Percentiles rank a stretch among this genome's conserved stretches.
These are phyloP conservation scores for Cladosporium sp. DNA, from an alignment of 2,329 filamentous ascomycete genomes.

Conservation along the genomic window DNA sequence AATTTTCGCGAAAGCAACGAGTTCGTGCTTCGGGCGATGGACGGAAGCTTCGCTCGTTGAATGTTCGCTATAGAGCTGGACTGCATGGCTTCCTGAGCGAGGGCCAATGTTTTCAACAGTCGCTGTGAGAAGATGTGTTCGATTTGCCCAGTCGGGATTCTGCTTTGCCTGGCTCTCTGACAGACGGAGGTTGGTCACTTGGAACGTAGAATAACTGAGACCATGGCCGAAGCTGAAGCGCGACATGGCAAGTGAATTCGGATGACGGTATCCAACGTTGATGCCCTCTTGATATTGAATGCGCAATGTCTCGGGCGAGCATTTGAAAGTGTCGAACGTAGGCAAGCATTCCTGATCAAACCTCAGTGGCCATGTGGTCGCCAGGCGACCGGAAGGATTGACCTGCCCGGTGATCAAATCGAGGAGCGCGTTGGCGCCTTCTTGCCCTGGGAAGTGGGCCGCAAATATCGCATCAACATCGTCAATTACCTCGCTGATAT, in stretches of 20 bases:
- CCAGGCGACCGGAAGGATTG: slow-evolving; percentile 60
- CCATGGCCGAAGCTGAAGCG: slow-evolving; percentile 77
- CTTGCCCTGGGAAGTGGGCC: slow-evolving; percentile 31
- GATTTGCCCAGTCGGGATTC: neutral
- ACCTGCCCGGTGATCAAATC: slow-evolving; percentile 73
- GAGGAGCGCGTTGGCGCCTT: slow-evolving; percentile 63
- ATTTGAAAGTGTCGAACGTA: slow-evolving; percentile 59
- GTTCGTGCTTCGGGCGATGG: neutral
- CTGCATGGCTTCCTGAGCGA: neutral
- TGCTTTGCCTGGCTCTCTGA: neutral
- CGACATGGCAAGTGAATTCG: neutral
- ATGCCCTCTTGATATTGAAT: slow-evolving; percentile 66
- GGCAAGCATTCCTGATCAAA: neutral
- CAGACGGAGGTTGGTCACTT: slow-evolving; percentile 55
- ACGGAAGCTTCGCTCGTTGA: neutral
- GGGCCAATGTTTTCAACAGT: neutral
- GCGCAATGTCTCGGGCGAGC: slow-evolving; percentile 45
- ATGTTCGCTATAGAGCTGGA: neutral
- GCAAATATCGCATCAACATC: slow-evolving; percentile 66
- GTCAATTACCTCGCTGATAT: slow-evolving; percentile 67
- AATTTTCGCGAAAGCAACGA: neutral
- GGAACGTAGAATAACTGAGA: slow-evolving; percentile 73
- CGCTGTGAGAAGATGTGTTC: neutral
- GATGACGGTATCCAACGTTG: slow-evolving; percentile 67
- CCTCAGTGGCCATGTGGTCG: slow-evolving; percentile 54